Conservation (phyloP, 305 asterid genomes). For the Fraxinus albicans region DNA sequence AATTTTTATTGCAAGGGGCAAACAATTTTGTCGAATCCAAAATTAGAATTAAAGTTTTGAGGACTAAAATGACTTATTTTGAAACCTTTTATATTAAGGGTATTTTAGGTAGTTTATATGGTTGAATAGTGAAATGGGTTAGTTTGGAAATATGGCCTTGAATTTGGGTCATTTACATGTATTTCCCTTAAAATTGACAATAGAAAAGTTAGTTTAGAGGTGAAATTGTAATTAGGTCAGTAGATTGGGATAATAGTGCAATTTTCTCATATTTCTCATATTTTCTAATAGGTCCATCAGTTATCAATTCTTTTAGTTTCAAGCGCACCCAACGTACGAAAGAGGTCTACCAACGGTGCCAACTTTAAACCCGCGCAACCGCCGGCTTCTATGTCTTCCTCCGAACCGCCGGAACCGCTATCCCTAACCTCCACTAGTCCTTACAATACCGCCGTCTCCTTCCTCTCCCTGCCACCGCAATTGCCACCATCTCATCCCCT, state of each 20-base stretch:
- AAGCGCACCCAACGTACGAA: background rate
- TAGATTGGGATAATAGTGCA: background rate
- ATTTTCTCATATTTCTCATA: background rate
- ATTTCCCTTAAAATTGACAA: background rate
- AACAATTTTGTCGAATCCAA: too few relatives aligned
- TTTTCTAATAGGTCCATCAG: background rate
- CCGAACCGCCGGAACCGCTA: slow-evolving; percentile 40
- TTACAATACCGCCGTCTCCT: slow-evolving; percentile 48
- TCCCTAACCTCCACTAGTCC: slow-evolving; percentile 51
- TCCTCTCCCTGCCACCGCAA: slow-evolving; percentile 42
- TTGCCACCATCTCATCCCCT: slow-evolving; percentile 40
- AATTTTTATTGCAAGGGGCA: too few relatives aligned
- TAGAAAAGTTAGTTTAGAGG: background rate
- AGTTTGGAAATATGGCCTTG: too few relatives aligned
- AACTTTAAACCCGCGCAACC: background rate
- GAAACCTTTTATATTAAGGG: too few relatives aligned
- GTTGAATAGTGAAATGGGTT: too few relatives aligned
- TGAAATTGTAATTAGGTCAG: background rate
- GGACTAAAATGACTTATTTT: too few relatives aligned
- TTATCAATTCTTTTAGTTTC: background rate
- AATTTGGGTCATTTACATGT: too few relatives aligned
- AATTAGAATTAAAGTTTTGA: too few relatives aligned
- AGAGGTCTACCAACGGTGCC: background rate
- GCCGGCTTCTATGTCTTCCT: slow-evolving; percentile 40
- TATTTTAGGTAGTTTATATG: too few relatives aligned